Evolutionary conservation across 352 stramenopile genomes (phyloP).

Genomic region (Pythium brassicae): DNA sequence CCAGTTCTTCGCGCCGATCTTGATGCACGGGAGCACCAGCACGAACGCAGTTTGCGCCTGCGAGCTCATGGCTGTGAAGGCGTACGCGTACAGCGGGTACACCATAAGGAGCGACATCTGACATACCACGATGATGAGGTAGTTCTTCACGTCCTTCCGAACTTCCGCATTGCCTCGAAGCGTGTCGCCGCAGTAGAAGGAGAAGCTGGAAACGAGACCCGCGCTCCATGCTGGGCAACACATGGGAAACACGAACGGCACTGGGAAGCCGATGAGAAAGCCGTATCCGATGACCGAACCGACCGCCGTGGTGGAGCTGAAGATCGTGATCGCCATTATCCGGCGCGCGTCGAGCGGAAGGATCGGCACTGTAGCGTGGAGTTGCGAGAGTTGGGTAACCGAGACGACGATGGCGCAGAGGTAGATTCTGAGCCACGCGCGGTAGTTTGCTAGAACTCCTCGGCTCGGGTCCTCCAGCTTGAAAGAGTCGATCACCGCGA

Average conservation of each 20-base stretch:
- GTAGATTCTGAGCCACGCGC: background rate
- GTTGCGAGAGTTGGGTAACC: background rate
- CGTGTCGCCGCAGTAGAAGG: conserved; percentile 3
- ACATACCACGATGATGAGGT: conserved; percentile 4
- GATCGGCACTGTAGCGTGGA: background rate
- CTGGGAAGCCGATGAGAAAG: conserved; percentile 17
- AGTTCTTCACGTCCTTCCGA: conserved; percentile 1
- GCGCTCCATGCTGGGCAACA: background rate
- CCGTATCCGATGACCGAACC: background rate
- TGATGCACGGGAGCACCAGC: conserved; percentile 26
- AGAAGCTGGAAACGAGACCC: conserved; percentile 6
- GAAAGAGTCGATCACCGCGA: background rate
- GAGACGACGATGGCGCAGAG: background rate
- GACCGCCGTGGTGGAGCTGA: background rate
- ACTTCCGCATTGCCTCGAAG: conserved; percentile 7
- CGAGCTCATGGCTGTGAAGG: conserved; percentile 16
- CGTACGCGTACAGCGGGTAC: conserved; percentile 29
- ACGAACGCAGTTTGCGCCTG: conserved; percentile 14
- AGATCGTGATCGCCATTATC: background rate
- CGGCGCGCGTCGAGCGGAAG: background rate
- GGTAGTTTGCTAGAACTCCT: background rate
- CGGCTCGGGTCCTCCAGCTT: background rate
- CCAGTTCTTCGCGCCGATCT: conserved; percentile 15
- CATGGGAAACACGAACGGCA: conserved; percentile 21
- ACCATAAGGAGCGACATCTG: conserved; percentile 14